Percentiles rank a stretch among this genome's conserved stretches.
Conservation (phyloP, 192 early-diverging fungal species). For the Kickxella alabastrina region DNA sequence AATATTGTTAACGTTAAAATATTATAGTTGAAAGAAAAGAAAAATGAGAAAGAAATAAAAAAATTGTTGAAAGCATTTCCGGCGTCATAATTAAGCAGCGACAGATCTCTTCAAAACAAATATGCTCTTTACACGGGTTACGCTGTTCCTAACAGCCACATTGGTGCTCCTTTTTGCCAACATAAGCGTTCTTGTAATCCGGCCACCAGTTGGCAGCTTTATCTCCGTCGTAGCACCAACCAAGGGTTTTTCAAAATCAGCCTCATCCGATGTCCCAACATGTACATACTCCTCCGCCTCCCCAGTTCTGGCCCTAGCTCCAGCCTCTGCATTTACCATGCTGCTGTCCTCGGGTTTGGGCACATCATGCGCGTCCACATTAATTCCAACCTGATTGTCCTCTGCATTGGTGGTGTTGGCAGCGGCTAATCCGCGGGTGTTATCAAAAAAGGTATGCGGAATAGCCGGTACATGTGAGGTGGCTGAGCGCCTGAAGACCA, state of each 20-base stretch:
- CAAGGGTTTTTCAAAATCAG: background rate
- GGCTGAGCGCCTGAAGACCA: conserved; percentile 45
- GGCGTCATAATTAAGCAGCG: conserved; percentile 9
- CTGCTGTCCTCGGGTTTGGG: no score
- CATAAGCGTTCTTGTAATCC: conserved; percentile 16
- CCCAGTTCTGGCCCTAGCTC: no score
- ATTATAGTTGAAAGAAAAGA: conserved; percentile 1
- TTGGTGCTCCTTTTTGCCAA: conserved; percentile 37
- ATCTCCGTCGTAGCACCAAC: background rate
- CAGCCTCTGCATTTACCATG: no score
- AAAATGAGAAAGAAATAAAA: background rate
- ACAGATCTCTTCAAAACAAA: conserved; percentile 30
- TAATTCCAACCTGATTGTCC: no score
- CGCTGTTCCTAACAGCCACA: conserved; percentile 39
- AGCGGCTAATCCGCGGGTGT: no score
- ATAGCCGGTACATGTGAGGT: conserved; percentile 31
- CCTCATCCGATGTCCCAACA: no score
- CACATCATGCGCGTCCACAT: no score
- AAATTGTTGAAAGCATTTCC: background rate
- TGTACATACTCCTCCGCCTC: no score
- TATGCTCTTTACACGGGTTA: conserved; percentile 42
- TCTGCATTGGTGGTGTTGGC: no score
- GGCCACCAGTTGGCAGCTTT: background rate
- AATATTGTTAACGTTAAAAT: background rate
- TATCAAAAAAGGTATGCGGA: no score